Evolutionary conservation across 2,329 filamentous ascomycete species (phyloP), one percentile per base, ranked within the genome.

Genomic region (Aureobasidium subglaciale): DNA sequence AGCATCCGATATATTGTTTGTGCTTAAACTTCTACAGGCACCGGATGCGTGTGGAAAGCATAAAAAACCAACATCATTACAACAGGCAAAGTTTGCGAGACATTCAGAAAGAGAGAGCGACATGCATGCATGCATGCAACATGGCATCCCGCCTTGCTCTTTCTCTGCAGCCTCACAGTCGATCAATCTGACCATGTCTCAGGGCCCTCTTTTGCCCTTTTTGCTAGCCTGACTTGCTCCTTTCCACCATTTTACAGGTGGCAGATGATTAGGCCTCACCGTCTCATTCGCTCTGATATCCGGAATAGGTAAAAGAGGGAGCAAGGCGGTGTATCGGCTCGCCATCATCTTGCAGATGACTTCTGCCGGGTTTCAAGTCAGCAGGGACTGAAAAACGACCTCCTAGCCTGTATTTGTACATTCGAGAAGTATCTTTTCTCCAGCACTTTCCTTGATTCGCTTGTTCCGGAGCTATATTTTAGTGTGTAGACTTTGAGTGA

Each of bases 131-230:
- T 30, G 34, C 43, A 48, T 48, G 43, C 43, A 29, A 34, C 45
- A 34, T 48, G 30, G n/a, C 32, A 50, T 37, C 15, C 45, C 16
- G 15, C 30, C 29, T 48, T 11, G 9, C 43, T 35, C 18, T 20
- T 9, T 2, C 24, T 34, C 13, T 34, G 30, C 20, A 30, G 20
- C 45, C 30, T 11, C 43, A 27, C 4, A n/a, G 48, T 32, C 48
- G 48, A 52, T 52, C 48, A 38, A n/a, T 6, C 8, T 22, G 48
- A 52, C 35, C 48, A 25, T 52, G 35, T 40, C 40, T 52, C 48
- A 52, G 11, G 35, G n/a, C n/a, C 34, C 10, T 11, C n/a, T 11
- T 42, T 8, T 27, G 5, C 20, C 22, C 30, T 37, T 27, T n/a
- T n/a, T n/a, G n/a, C n/a, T 22, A 25, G 20, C 32, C 32, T 35